Conservation (phyloP, 768 basidiomycete species). For the Flagelloscypha sp. region DNA sequence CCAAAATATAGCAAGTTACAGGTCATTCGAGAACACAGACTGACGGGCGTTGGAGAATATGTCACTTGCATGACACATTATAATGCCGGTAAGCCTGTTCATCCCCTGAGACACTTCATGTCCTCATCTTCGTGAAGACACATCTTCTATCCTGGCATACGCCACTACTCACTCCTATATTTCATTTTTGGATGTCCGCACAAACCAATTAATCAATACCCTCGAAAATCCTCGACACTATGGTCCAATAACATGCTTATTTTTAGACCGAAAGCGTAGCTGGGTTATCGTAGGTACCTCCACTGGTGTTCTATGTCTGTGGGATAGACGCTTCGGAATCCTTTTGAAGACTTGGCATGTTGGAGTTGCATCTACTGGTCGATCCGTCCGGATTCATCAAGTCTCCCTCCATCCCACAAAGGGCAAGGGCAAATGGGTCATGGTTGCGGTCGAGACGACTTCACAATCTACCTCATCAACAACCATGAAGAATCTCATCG, state of each 20-base stretch:
- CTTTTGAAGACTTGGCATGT: slow-evolving; percentile 83
- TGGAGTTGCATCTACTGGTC: slow-evolving; percentile 43
- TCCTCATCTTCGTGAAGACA: slow-evolving; percentile 46
- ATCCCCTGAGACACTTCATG: no score
- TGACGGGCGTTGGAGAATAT: slow-evolving; percentile 69
- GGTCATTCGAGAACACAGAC: slow-evolving; percentile 70
- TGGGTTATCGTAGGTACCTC: slow-evolving; percentile 90
- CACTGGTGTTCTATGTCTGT: slow-evolving; percentile 76
- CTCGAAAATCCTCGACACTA: slow-evolving; percentile 82
- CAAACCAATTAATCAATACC: slow-evolving; percentile 66
- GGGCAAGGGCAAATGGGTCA: slow-evolving; percentile 84
- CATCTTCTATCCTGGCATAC: slow-evolving; percentile 75
- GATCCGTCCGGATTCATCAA: slow-evolving; percentile 57
- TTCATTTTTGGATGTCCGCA: slow-evolving; percentile 72
- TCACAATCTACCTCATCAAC: slow-evolving; percentile 33
- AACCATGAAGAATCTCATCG: slow-evolving; percentile 45
- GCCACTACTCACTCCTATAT: slow-evolving; percentile 78
- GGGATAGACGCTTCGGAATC: slow-evolving; percentile 94
- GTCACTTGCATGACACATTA: slow-evolving; percentile 80
- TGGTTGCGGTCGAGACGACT: slow-evolving; percentile 65
- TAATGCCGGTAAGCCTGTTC: slow-evolving; percentile 64
- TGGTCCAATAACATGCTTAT: slow-evolving; percentile 81
- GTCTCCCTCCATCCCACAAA: slow-evolving; percentile 78
- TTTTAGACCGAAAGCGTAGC: slow-evolving; percentile 72
- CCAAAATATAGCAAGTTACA: slow-evolving; percentile 82